Conservation (phyloP, 2,329 filamentous ascomycete genomes). For the Aureobasidium uvarum region DNA sequence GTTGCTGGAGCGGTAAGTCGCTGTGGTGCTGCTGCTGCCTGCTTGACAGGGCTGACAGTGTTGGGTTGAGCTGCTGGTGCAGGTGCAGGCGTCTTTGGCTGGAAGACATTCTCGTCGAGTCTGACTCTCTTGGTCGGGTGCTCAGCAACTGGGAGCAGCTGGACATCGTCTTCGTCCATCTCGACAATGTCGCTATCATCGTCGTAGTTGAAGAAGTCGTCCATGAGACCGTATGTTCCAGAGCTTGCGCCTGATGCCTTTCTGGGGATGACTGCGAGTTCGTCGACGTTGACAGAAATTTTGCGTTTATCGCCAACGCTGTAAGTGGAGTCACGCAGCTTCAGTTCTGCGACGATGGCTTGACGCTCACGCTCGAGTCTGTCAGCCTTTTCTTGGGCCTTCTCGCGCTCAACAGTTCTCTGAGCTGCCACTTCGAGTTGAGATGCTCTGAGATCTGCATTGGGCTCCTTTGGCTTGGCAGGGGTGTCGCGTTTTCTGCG, state of each 20-base stretch:
- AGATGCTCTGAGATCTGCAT: conserved; percentile 23
- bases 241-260: conserved; percentile 26
- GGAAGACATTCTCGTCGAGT: conserved; percentile 30
- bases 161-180: conserved; percentile 27
- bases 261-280: conserved; percentile 29
- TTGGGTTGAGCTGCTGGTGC: background rate
- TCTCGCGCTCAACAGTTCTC: conserved; percentile 19
- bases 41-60: conserved; percentile 12
- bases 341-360: background rate
- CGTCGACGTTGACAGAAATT: conserved; percentile 28
- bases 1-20: conserved; percentile 7
- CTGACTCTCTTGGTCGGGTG: conserved; percentile 27
- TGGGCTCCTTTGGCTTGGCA: conserved; percentile 22
- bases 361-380: conserved; percentile 23
- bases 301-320: conserved; percentile 28
- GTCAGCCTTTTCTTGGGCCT: conserved; percentile 19
- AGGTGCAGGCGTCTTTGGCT: conserved; percentile 21
- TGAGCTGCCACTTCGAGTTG: conserved; percentile 15
- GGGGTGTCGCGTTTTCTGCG: conserved; percentile 13
- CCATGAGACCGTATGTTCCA: conserved; percentile 28
- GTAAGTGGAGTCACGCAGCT: background rate
- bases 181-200: conserved; percentile 18
- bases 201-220: conserved; percentile 29
- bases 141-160: conserved; percentile 15
- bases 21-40: conserved; percentile 20